Evolutionary conservation across 768 basidiomycete genomes (phyloP).

Genomic region (Lactifluus volemus): DNA sequence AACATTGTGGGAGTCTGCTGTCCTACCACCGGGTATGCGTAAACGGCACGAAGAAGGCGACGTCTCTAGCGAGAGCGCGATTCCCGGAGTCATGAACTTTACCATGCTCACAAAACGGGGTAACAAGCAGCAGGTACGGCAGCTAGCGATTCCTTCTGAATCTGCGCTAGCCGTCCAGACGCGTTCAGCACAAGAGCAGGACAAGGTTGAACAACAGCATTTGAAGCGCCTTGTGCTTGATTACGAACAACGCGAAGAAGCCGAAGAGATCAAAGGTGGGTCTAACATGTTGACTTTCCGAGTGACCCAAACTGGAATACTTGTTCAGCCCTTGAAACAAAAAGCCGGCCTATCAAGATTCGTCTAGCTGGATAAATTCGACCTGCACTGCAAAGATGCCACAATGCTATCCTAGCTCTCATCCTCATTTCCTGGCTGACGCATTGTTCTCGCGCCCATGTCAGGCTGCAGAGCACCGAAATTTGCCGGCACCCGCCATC

Average conservation of each 20-base stretch:
- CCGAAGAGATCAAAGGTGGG: constrained; percentile 69
- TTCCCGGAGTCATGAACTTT: constrained; percentile 69
- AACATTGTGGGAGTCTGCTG: constrained; percentile 83
- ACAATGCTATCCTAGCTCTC: constrained; percentile 6
- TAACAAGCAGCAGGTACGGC: constrained; percentile 88
- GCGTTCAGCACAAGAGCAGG: constrained; percentile 83
- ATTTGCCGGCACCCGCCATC: neutral
- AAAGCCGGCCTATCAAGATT: constrained; percentile 66
- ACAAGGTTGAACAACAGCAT: constrained; percentile 94
- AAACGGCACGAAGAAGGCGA: constrained; percentile 63
- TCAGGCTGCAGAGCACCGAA: constrained; percentile 5
- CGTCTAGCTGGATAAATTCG: constrained; percentile 55
- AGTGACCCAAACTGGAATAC: neutral
- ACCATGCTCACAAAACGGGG: constrained; percentile 89
- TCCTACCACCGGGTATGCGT: constrained; percentile 54
- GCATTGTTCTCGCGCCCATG: constrained; percentile 9
- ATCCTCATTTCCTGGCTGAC: constrained; percentile 2
- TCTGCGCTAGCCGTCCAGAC: constrained; percentile 89
- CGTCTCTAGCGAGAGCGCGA: constrained; percentile 33
- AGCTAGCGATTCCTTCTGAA: constrained; percentile 79
- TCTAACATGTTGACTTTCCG: neutral
- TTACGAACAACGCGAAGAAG: constrained; percentile 86
- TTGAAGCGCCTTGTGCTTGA: constrained; percentile 90
- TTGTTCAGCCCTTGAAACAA: constrained; percentile 53
- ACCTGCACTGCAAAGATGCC: neutral